phyloP scores from a whole-genome alignment of 306 rosid genomes.

The Lathyrus aphaca region DNA sequence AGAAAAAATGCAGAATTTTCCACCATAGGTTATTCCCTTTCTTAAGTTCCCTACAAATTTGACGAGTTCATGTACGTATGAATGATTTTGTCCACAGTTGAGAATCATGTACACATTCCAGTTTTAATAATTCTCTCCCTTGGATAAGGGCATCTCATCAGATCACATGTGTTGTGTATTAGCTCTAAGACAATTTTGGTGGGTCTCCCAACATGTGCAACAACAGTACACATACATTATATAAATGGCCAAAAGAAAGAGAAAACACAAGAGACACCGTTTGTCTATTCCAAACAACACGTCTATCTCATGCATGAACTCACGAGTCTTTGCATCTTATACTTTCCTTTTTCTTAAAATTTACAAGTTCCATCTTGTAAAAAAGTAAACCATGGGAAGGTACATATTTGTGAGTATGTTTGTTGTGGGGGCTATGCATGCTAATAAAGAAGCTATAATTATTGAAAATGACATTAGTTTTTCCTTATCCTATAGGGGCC shows the following conservation, averaged over 20 bases:
- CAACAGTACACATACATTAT: background rate
- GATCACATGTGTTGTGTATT: constrained; percentile 45
- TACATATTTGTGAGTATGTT: constrained; percentile 21
- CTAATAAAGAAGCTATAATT: background rate
- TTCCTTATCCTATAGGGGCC: constrained; percentile 3
- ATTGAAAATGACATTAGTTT: constrained; percentile 12
- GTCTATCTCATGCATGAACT: background rate
- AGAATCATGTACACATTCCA: constrained; percentile 17
- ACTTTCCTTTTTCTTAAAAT: background rate
- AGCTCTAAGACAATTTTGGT: constrained; percentile 35
- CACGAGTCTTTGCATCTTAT: constrained; percentile 7
- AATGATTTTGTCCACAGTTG: constrained; percentile 9
- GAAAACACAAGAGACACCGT: background rate
- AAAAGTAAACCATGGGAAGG: background rate
- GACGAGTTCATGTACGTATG: constrained; percentile 4
- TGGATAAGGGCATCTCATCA: constrained; percentile 27
- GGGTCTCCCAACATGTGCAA: constrained; percentile 49
- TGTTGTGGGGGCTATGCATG: constrained; percentile 29
- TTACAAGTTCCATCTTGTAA: constrained; percentile 7
- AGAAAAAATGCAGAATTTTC: background rate
- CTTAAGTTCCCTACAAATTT: constrained; percentile 9
- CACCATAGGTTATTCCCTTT: background rate
- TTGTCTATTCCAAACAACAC: constrained; percentile 26
- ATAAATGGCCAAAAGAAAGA: background rate
- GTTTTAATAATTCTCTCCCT: constrained; percentile 19